Evolutionary conservation across 352 stramenopile species (phyloP).

Genomic region (Pythium brachiatum): DNA sequence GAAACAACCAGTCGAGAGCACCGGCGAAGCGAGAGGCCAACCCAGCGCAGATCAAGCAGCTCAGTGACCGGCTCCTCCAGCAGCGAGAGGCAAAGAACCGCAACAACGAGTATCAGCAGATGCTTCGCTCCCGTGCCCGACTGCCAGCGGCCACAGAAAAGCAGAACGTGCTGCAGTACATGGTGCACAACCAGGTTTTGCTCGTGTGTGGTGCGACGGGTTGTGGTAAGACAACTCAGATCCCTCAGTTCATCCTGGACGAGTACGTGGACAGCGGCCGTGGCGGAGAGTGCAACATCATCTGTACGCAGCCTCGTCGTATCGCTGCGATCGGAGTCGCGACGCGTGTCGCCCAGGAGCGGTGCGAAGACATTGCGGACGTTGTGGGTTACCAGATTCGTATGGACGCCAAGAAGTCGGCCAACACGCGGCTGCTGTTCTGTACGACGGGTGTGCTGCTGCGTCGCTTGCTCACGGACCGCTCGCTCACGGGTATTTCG

Average conservation of each 20-base stretch:
- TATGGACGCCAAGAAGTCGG: constrained; percentile 90
- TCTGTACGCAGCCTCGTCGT: constrained; percentile 94
- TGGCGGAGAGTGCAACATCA: constrained; percentile 92
- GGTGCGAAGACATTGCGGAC: constrained; percentile 84
- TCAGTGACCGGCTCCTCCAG: constrained; percentile 49
- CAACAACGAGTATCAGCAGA: constrained; percentile 50
- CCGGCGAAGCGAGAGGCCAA: constrained; percentile 29
- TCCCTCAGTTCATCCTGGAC: constrained; percentile 97
- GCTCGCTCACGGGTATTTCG: constrained; percentile 84
- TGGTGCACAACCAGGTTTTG: constrained; percentile 84
- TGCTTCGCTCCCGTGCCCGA: constrained; percentile 46
- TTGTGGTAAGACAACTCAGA: constrained; percentile 95
- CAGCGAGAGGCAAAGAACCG: constrained; percentile 39
- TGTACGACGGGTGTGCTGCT: constrained; percentile 96
- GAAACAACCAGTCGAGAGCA: constrained; percentile 19
- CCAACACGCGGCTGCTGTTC: constrained; percentile 91
- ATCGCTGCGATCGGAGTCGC: constrained; percentile 97
- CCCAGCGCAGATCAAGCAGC: constrained; percentile 33
- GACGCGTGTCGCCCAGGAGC: constrained; percentile 93
- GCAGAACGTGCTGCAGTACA: constrained; percentile 48
- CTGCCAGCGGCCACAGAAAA: constrained; percentile 66
- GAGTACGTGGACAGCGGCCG: constrained; percentile 81
- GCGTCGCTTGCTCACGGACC: constrained; percentile 90
- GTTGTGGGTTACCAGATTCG: constrained; percentile 95
- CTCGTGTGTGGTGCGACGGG: constrained; percentile 95